Evolutionary conservation across 345 rosid species (phyloP), one percentile per base, ranked within the genome.

Genomic region (Orychophragmus violaceus): DNA sequence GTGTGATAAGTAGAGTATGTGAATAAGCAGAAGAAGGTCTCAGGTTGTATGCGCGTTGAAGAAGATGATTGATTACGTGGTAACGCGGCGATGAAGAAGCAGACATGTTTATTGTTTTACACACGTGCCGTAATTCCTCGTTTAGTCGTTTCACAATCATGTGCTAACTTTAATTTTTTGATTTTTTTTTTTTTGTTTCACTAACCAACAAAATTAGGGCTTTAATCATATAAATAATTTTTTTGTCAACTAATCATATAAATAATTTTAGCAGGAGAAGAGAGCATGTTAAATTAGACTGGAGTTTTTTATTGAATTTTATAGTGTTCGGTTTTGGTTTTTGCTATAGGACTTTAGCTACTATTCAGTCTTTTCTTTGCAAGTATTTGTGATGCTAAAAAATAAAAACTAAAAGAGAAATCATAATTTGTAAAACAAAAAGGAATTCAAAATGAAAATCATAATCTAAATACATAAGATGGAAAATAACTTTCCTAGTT

Each of bases 61-160:
- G 61, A 16, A 49, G 66, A 64, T 45, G 75, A 49, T n/a, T 45
- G 75, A 49, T n/a, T 63, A 56, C 76, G 75, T 62, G 63, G 69
- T 12, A 32, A 71, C 75, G 76, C 76, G 70, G 66, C 7, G 48
- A 42, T 9, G 16, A 29, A 29, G 53, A 33, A n/a, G 16, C 23
- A 17, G 53, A 16, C 71, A 29, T 23, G 19, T 49, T 72, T 57
- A 19, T 48, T 37, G 10, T 71, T 23, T 49, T 27, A 45, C 37
- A 37, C 66, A 72, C 61, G 76, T 72, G 76, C 45, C 41, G 19
- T 60, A 19, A 23, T 59, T 60, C 51, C 25, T 19, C 57, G 22
- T 37, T n/a, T n/a, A n/a, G n/a, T 19, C 57, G 22, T 63, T 46
- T 55, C 45, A 67, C 46, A 1, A 14, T 1, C 48, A 44, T 56